Evolutionary conservation across 371 early-diverging fungal genomes (phyloP).

Genomic region (Mucor irregularis): DNA sequence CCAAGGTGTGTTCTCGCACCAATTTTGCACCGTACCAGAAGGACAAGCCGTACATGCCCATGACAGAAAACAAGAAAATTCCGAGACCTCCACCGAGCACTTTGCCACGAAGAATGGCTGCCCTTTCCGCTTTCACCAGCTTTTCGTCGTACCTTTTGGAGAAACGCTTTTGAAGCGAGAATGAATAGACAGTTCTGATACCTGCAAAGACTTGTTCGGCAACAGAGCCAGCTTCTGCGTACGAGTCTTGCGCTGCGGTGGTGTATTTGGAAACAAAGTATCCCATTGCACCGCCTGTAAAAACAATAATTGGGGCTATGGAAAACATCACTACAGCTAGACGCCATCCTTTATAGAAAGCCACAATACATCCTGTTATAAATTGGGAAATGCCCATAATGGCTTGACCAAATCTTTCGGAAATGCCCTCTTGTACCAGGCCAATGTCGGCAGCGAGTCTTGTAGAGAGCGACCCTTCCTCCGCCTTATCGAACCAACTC

Average conservation of each 20-base stretch:
- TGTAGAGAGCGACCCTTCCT: slow-evolving; percentile 70
- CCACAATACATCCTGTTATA: slow-evolving; percentile 80
- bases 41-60: slow-evolving; percentile 68
- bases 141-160: slow-evolving; percentile 58
- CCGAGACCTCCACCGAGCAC: slow-evolving; percentile 65
- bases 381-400: slow-evolving; percentile 72
- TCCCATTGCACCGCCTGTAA: slow-evolving; percentile 63
- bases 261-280: slow-evolving; percentile 60
- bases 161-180: slow-evolving; percentile 77
- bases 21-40: slow-evolving; percentile 80
- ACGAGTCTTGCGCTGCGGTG: slow-evolving; percentile 35
- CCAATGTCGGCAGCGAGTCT: slow-evolving; percentile 76
- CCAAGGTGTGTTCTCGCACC: slow-evolving; percentile 47
- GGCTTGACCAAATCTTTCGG: slow-evolving; percentile 79
- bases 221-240: slow-evolving; percentile 50
- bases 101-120: slow-evolving; percentile 56
- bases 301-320: slow-evolving; percentile 60
- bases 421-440: slow-evolving; percentile 81
- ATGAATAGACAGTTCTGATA: slow-evolving; percentile 88
- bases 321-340: slow-evolving; percentile 75
- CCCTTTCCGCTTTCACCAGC: slow-evolving; percentile 53
- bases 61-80: slow-evolving; percentile 63
- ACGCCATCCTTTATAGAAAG: slow-evolving; percentile 83
- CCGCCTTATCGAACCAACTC: slow-evolving; percentile 83
- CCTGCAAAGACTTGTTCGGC: slow-evolving; percentile 75